Conservation (phyloP, 225 moss, liverwort and hornwort species). For the Physcomitrium patens region DNA sequence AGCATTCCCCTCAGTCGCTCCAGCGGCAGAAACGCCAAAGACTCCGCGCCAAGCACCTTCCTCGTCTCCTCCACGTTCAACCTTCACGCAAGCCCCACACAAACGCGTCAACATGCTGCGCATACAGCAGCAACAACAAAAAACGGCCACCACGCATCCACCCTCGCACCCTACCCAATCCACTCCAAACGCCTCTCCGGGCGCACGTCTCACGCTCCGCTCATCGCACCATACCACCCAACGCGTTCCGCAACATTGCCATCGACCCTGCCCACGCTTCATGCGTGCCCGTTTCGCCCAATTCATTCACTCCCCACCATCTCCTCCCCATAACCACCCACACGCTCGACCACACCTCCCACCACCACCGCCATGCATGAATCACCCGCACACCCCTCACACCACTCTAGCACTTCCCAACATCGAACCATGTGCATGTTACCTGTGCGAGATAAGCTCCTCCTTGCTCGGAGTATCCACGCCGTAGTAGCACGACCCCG, state of each 20-base stretch:
- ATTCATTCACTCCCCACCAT: no score
- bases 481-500: slow-evolving; percentile 92
- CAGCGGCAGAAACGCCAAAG: slow-evolving; percentile 84
- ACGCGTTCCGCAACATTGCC: no score
- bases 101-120: not conserved
- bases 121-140: no score
- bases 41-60: slow-evolving; percentile 72
- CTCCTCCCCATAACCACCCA: not conserved
- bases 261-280: no score
- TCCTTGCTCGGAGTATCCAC: slow-evolving; percentile 95
- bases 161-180: not conserved
- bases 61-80: slow-evolving; percentile 83
- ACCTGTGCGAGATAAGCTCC: slow-evolving; percentile 87
- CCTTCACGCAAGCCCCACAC: slow-evolving; percentile 35
- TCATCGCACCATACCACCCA: no score
- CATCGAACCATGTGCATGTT: not conserved
- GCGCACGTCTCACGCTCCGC: no score
- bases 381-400: not conserved
- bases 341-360: not conserved
- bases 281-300: no score
- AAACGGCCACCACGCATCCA: not conserved
- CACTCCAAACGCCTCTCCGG: no score
- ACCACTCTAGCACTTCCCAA: not conserved
- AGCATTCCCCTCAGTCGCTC: slow-evolving; percentile 71
- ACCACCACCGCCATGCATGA: not conserved